Evolutionary conservation across 768 basidiomycete genomes (phyloP).

Genomic region (Neoboletus magnificus): DNA sequence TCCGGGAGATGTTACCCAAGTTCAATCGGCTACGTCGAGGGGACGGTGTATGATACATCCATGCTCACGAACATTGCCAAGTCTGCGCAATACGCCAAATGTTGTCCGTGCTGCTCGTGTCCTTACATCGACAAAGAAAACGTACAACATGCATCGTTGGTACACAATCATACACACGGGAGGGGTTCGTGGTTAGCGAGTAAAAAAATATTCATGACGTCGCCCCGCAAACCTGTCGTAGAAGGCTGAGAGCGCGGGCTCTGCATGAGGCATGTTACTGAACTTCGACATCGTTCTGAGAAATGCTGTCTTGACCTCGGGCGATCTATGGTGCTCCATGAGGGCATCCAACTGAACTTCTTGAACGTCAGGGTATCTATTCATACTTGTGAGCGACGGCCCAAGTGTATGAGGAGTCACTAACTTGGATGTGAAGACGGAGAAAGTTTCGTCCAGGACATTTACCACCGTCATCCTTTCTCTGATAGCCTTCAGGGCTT

Average conservation of each 20-base stretch:
- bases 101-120: not conserved
- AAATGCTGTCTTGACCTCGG: conserved; percentile 15
- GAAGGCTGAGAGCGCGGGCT: conserved; percentile 13
- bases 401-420: not conserved
- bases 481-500: conserved; percentile 18
- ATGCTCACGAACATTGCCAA: not conserved
- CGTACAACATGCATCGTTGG: not conserved
- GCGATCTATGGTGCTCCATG: not conserved
- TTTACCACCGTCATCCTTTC: conserved; percentile 16
- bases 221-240: conserved; percentile 10
- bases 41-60: conserved; percentile 42
- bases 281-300: conserved; percentile 5
- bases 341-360: conserved; percentile 18
- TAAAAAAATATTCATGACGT: not conserved
- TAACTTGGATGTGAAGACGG: conserved; percentile 25
- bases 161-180: not conserved
- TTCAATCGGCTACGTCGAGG: conserved; percentile 73
- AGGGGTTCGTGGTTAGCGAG: not conserved
- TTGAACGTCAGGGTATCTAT: conserved; percentile 19
- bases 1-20: conserved; percentile 88
- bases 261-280: conserved; percentile 5
- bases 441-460: conserved; percentile 25
- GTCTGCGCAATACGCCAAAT: not conserved
- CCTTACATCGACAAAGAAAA: not conserved
- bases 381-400: not conserved